Percentiles rank a stretch among this genome's conserved stretches.
phyloP scores from a whole-genome alignment of 2,329 filamentous ascomycete genomes.

The Calonectria pauciramosa region DNA sequence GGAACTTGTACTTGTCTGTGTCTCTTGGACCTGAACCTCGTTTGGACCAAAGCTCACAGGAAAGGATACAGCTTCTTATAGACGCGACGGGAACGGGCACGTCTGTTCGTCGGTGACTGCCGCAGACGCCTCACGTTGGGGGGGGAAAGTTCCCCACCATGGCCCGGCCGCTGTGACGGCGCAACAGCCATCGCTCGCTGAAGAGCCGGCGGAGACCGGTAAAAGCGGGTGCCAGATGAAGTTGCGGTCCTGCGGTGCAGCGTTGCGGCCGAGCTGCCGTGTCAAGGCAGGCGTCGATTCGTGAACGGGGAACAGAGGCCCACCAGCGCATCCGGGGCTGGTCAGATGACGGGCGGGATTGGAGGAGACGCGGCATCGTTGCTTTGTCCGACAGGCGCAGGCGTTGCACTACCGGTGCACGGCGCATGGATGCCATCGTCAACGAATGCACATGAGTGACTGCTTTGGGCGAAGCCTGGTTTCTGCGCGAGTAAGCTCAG shows the following conservation, averaged over 20 bases:
- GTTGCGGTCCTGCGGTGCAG: not conserved
- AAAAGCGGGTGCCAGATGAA: not conserved
- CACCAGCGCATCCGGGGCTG: not conserved
- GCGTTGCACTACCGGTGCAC: not conserved
- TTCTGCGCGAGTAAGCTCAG: not conserved
- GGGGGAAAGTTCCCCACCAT: not conserved
- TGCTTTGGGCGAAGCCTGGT: not conserved
- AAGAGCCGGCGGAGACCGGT: not conserved
- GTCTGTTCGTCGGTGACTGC: constrained; percentile 25
- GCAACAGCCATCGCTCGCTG: not conserved
- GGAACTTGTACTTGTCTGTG: constrained; percentile 3
- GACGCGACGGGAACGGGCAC: constrained; percentile 22
- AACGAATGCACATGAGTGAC: not conserved
- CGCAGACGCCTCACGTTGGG: constrained; percentile 24
- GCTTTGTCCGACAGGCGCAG: not conserved
- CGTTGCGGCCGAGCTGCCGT: constrained; percentile 23
- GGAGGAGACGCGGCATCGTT: not conserved
- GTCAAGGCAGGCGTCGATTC: constrained; percentile 27
- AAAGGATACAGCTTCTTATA: constrained; percentile 42
- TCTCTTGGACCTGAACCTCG: not conserved
- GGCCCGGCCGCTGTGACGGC: constrained; percentile 8
- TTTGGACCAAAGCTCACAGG: constrained; percentile 5
- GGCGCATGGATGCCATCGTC: not conserved
- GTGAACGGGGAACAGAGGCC: not conserved
- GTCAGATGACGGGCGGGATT: constrained; percentile 1